phyloP scores from a whole-genome alignment of 768 basidiomycete genomes.

The Termitomyces sp. region DNA sequence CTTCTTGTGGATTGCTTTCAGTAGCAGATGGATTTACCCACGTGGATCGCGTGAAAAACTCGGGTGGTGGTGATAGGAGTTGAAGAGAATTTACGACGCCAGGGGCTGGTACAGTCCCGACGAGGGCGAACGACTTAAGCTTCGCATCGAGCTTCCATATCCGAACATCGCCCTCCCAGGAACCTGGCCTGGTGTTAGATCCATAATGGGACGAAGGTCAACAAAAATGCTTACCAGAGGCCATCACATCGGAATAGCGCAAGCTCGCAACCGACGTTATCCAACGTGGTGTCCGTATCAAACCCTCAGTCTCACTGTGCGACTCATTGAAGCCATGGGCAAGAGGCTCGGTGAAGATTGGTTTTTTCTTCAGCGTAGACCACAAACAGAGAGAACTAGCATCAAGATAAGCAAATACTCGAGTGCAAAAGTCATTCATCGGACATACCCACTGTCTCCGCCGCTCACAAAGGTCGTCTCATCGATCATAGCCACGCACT shows the following conservation, averaged over 20 bases:
- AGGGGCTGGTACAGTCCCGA: conserved; percentile 56
- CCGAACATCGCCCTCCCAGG: conserved; percentile 87
- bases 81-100: conserved; percentile 93
- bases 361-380: conserved; percentile 92
- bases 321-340: conserved; percentile 83
- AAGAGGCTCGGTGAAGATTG: conserved; percentile 77
- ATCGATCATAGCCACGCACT: conserved; percentile 92
- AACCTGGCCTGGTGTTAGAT: conserved; percentile 47
- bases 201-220: not conserved
- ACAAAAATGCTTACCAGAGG: conserved; percentile 53
- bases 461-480: conserved; percentile 90
- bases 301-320: conserved; percentile 66
- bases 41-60: conserved; percentile 32
- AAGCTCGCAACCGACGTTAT: conserved; percentile 80
- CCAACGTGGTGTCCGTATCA: conserved; percentile 81
- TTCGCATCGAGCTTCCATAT: conserved; percentile 87
- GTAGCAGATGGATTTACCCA: conserved; percentile 23
- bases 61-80: conserved; percentile 51
- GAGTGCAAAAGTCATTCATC: not conserved
- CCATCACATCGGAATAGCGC: conserved; percentile 87
- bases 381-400: conserved; percentile 89
- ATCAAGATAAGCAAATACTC: not conserved
- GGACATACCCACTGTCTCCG: conserved; percentile 89
- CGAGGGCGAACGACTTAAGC: conserved; percentile 67
- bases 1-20: not conserved